Evolutionary conservation across 345 rosid genomes (phyloP).

Genomic region (Euphorbia pulcherrima): DNA sequence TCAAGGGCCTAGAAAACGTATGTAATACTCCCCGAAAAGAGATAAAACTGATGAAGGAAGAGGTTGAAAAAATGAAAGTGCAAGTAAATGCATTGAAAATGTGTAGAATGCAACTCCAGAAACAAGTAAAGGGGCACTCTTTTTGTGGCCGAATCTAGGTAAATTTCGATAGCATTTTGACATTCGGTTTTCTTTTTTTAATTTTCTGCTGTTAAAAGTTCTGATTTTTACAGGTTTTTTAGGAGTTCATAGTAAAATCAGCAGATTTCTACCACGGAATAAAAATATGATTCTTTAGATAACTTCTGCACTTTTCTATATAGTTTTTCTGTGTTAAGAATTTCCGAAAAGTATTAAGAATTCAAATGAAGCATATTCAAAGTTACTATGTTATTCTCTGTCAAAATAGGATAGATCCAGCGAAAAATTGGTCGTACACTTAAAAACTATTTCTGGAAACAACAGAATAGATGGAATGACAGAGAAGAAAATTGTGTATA

Average conservation of each 20-base stretch:
- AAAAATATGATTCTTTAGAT: background rate
- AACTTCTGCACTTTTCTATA: background rate
- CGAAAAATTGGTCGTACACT: background rate
- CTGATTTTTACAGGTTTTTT: background rate
- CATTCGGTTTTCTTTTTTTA: background rate
- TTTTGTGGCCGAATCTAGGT: background rate
- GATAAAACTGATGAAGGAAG: constrained; percentile 44
- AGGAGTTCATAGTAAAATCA: background rate
- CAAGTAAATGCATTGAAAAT: constrained; percentile 43
- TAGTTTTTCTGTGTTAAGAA: background rate
- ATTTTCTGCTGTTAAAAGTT: background rate
- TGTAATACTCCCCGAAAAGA: constrained; percentile 26
- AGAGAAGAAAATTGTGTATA: background rate
- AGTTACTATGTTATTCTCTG: background rate
- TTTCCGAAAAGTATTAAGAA: background rate
- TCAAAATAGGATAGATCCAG: background rate
- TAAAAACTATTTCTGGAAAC: too few species aligned
- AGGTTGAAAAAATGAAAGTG: constrained; percentile 47
- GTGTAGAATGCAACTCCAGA: constrained; percentile 47
- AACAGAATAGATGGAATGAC: background rate
- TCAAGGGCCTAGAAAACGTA: constrained; percentile 21
- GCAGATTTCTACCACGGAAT: background rate
- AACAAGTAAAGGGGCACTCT: constrained; percentile 27
- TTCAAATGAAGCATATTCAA: background rate
- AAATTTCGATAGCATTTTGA: background rate